Percentiles rank a stretch among this genome's conserved stretches.
phyloP scores from a whole-genome alignment of 2,329 filamentous ascomycete genomes.

The Phyllosticta citribraziliensis region DNA sequence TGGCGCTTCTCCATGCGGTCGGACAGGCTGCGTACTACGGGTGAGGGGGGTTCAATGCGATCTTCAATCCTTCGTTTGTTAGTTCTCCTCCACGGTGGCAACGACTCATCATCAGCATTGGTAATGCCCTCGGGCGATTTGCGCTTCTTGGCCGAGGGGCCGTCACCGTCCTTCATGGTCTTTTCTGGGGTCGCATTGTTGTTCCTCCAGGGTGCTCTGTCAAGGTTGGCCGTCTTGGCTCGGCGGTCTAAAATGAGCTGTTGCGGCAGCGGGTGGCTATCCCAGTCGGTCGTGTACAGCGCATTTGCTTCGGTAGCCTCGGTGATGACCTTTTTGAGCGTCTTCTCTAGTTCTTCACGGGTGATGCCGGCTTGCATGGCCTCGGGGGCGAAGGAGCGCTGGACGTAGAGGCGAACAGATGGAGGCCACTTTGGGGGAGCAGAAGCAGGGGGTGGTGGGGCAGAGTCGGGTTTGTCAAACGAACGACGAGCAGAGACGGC shows the following conservation, averaged over 20 bases:
- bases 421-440: conserved; percentile 54
- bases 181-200: conserved; percentile 15
- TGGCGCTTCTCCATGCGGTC: conserved; percentile 36
- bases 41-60: conserved; percentile 24
- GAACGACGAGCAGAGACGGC: conserved; percentile 36
- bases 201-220: conserved; percentile 17
- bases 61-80: conserved; percentile 61
- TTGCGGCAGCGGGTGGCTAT: conserved; percentile 73
- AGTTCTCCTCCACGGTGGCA: conserved; percentile 65
- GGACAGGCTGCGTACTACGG: conserved; percentile 25
- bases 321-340: conserved; percentile 78
- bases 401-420: conserved; percentile 79
- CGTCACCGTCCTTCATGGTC: conserved; percentile 12
- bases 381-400: conserved; percentile 71
- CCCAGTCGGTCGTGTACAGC: conserved; percentile 73
- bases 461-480: conserved; percentile 19
- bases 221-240: conserved; percentile 32
- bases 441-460: conserved; percentile 18
- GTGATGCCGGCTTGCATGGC: conserved; percentile 42
- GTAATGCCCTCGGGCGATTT: conserved; percentile 57
- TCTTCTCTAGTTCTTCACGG: conserved; percentile 65
- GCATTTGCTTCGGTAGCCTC: conserved; percentile 64
- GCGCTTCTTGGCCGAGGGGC: conserved; percentile 53
- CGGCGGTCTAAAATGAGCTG: conserved; percentile 67
- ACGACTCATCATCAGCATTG: conserved; percentile 41